Base-by-base conservation (phyloP, 306 rosid genomes). In the Citrullus amarus region DNA sequence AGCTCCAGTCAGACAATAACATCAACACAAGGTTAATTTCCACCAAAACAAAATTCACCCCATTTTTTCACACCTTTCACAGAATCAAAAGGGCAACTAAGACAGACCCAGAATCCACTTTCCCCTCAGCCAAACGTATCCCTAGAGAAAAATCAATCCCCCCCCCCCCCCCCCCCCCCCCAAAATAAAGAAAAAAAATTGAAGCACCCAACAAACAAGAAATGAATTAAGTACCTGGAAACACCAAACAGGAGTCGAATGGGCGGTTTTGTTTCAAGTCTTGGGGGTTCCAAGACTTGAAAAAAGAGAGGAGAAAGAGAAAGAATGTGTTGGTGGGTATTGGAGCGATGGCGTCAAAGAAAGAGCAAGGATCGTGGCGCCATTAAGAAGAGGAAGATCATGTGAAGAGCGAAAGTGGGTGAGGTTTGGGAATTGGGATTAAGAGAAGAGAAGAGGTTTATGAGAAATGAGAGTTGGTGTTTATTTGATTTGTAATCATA, bases 251-350 rank as follows among this genome's bases (percentile, higher is more conserved):
- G 36, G 55, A 6, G 55, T 1, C 13, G 54, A 69, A 44, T 41
- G 53, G 55, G 9, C 17, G 55, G 56, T 11, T 68, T 25, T n/a
- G 10, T 69, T 12, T 69, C 55, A 43, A 69, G 75, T 65, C 14
- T 65, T 65, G 71, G 71, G 70, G 74, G 10, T 30, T 62, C 69
- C 69, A 62, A 62, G 69, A 62, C 20, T 62, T 62, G 69, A 32
- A 30, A 15, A 60, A 32, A 51, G n/a, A 51, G 56, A 30, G 69
- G 13, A 30, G 8, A 28, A 32, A 51, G 56, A 51, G n/a, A 30
- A 6, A 61, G 10, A 62, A 62, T 25, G 1, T 25, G 18, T 28
- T 60, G 36, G 3, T 32, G 36, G 36, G 36, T 56, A 16, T 34
- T 39, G 32, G 51, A 51, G 73, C 75, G 75, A 68, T 12, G 54